Percentiles rank a stretch among this genome's conserved stretches.
Evolutionary conservation across 1,284 basidiomycete species (phyloP).

Genomic region (Irpex sp.): DNA sequence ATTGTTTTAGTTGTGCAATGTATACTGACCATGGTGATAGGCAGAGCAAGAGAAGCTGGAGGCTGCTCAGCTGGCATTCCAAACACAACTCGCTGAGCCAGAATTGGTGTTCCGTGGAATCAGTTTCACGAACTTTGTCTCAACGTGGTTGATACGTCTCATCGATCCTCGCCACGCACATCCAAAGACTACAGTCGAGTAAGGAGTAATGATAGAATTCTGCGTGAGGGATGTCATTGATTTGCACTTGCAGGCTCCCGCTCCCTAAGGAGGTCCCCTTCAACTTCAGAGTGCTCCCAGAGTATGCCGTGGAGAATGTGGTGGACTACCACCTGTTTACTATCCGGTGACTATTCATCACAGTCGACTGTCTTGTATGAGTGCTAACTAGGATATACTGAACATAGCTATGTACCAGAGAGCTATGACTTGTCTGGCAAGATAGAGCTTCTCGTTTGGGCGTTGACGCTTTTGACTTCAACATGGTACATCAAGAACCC

Average conservation of each 20-base stretch:
- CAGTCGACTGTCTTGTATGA: background rate
- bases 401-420: conserved; percentile 64
- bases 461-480: conserved; percentile 88
- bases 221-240: background rate
- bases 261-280: conserved; percentile 82
- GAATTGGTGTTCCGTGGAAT: conserved; percentile 79
- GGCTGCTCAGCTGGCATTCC: conserved; percentile 71
- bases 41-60: conserved; percentile 65
- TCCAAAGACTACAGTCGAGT: conserved; percentile 68
- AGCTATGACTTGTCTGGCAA: conserved; percentile 80
- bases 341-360: conserved; percentile 52
- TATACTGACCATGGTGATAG: conserved; percentile 29
- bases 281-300: conserved; percentile 86
- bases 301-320: conserved; percentile 93
- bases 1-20: background rate
- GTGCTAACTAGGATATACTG: conserved; percentile 9
- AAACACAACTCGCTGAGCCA: conserved; percentile 84
- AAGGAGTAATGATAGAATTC: conserved; percentile 24
- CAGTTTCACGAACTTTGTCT: conserved; percentile 84
- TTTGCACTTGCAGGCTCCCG: conserved; percentile 55
- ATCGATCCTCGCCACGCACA: conserved; percentile 84
- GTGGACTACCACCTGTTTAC: conserved; percentile 87
- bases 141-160: conserved; percentile 90
- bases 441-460: conserved; percentile 86
- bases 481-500: conserved; percentile 99